phyloP scores from a whole-genome alignment of 805 yeast genomes.

The Teunomyces pallodes region DNA sequence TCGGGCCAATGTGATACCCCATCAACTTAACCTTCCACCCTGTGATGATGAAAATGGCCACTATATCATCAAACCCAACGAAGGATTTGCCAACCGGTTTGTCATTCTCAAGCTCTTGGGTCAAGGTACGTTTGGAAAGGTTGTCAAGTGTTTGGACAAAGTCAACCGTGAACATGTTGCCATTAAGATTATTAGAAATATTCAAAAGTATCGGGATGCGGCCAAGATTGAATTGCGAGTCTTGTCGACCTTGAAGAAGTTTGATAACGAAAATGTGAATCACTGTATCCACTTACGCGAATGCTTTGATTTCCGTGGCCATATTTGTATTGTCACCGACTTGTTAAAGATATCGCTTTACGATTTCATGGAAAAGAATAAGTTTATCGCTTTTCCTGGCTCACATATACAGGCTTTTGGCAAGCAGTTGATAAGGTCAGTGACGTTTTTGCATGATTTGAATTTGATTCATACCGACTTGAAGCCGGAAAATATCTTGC shows the following conservation, averaged over 20 bases:
- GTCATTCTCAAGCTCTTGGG: constrained; percentile 69
- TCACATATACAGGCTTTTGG: constrained; percentile 88
- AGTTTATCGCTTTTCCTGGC: constrained; percentile 89
- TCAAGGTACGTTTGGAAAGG: constrained; percentile 93
- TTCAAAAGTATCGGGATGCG: constrained; percentile 93
- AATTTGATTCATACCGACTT: constrained; percentile 92
- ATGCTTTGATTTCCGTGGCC: constrained; percentile 89
- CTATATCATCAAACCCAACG: constrained; percentile 58
- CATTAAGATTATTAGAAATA: constrained; percentile 85
- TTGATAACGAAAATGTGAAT: constrained; percentile 64
- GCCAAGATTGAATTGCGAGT: constrained; percentile 89
- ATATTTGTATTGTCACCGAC: constrained; percentile 91
- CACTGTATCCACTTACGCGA: constrained; percentile 85
- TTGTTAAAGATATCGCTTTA: constrained; percentile 79
- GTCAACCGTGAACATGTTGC: constrained; percentile 67
- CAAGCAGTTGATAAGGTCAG: constrained; percentile 78
- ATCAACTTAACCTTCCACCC: constrained; percentile 25
- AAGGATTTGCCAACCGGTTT: constrained; percentile 72
- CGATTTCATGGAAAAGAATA: constrained; percentile 84
- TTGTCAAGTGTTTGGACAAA: constrained; percentile 76
- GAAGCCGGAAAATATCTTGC: constrained; percentile 90
- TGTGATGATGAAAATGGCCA: constrained; percentile 76
- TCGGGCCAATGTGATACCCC: constrained; percentile 39
- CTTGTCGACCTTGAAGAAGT: constrained; percentile 65
- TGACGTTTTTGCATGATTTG: constrained; percentile 85